These are phyloP conservation scores for Candida adriatica DNA, from an alignment of 805 yeast genomes.

Conservation along the genomic window DNA sequence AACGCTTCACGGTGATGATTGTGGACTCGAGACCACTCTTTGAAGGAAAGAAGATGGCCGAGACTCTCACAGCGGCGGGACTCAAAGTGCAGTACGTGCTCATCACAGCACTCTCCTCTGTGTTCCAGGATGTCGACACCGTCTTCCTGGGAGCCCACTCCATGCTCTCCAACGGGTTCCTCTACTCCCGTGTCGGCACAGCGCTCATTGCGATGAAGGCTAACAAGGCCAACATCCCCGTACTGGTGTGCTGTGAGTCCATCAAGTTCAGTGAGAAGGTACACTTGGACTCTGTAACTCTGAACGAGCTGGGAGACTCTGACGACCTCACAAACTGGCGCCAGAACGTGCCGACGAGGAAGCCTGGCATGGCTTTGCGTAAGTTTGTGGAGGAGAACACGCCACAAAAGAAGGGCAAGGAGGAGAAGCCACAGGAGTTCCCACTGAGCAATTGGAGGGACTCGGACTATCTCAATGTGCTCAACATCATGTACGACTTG, in stretches of 20 bases:
- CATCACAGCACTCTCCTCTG: conserved; percentile 71
- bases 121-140: conserved; percentile 80
- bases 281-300: conserved; percentile 91
- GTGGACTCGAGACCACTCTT: conserved; percentile 92
- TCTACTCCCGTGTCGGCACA: conserved; percentile 91
- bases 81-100: conserved; percentile 70
- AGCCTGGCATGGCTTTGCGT: conserved; percentile 47
- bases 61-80: conserved; percentile 52
- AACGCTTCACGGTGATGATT: conserved; percentile 73
- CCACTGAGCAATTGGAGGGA: conserved; percentile 59
- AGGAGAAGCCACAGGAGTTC: conserved; percentile 25
- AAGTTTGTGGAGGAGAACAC: conserved; percentile 44
- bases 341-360: conserved; percentile 41
- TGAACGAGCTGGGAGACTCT: conserved; percentile 82
- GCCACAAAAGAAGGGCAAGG: conserved; percentile 22
- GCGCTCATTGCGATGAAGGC: conserved; percentile 92
- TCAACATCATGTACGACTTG: conserved; percentile 85
- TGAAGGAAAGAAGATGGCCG: conserved; percentile 80
- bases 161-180: conserved; percentile 88
- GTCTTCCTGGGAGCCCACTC: conserved; percentile 96
- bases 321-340: conserved; percentile 51
- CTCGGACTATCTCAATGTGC: conserved; percentile 56
- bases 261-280: conserved; percentile 93
- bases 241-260: conserved; percentile 90
- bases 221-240: conserved; percentile 83